Percentiles rank a stretch among this genome's conserved stretches.
phyloP scores from a whole-genome alignment of 139 green algal genomes.

The Micractinium conductrix region DNA sequence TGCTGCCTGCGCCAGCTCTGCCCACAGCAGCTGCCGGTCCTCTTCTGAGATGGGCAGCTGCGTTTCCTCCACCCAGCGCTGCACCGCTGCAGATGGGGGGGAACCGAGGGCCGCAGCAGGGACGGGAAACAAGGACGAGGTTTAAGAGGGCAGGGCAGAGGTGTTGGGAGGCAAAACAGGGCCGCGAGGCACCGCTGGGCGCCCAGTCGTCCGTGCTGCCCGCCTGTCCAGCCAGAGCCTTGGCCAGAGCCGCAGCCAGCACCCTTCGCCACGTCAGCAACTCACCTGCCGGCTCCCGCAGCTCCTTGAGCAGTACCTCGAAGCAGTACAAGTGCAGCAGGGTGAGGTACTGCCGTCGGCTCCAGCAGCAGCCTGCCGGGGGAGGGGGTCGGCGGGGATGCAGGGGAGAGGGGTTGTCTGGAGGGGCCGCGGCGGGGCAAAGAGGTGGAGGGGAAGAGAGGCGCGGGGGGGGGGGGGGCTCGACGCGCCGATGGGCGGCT shows the following conservation, averaged over 20 bases:
- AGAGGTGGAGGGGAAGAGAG: no score
- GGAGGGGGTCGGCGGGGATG: not conserved
- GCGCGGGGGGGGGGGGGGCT: no score
- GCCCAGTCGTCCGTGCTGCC: no score
- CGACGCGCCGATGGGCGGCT: no score
- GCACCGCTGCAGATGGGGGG: not conserved
- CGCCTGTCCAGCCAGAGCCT: no score
- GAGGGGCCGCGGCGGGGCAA: no score
- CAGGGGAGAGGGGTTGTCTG: no score
- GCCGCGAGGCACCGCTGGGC: no score
- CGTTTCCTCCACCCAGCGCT: constrained; percentile 11
- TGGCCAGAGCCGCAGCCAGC: no score
- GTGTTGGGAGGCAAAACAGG: no score
- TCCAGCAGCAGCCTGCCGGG: constrained; percentile 15
- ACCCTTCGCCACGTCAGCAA: no score
- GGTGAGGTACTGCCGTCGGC: constrained; percentile 35
- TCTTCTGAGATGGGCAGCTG: not conserved
- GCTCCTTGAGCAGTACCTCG: constrained; percentile 9
- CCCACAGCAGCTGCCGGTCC: constrained; percentile 6
- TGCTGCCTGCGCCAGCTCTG: constrained; percentile 3
- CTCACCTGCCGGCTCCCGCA: constrained; percentile 11
- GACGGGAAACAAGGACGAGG: not conserved
- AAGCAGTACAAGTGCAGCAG: constrained; percentile 40
- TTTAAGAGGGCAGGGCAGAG: no score
- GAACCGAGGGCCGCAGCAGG: not conserved